Evolutionary conservation across 805 yeast species (phyloP).

Genomic region (Scheffersomyces spartinae): DNA sequence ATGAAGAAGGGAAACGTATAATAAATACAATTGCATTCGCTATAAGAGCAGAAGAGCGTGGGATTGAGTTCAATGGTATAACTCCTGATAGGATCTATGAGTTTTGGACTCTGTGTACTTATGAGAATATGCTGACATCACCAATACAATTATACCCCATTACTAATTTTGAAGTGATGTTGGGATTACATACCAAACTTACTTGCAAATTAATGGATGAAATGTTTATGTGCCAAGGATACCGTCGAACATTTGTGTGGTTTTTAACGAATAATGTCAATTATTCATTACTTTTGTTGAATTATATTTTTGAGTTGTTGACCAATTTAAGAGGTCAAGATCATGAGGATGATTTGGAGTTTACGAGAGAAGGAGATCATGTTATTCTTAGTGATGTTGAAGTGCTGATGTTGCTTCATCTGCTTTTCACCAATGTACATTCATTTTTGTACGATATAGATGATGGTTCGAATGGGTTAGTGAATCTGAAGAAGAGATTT

Average conservation of each 20-base stretch:
- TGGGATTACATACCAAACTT: constrained; percentile 19
- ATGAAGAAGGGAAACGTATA: constrained; percentile 16
- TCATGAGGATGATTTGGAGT: constrained; percentile 11
- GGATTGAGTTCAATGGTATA: constrained; percentile 4
- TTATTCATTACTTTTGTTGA: constrained; percentile 19
- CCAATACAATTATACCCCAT: constrained; percentile 17
- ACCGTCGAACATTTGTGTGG: constrained; percentile 26
- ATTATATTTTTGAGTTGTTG: constrained; percentile 24
- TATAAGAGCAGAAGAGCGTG: constrained; percentile 8
- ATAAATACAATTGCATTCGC: constrained; percentile 23
- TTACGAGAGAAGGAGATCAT: constrained; percentile 18
- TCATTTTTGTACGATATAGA: too few species aligned
- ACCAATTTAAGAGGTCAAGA: constrained; percentile 19
- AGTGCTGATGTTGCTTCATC: constrained; percentile 29
- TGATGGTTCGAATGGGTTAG: too few species aligned
- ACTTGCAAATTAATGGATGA: constrained; percentile 27
- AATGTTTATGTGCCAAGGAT: constrained; percentile 25
- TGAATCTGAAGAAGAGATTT: too few species aligned
- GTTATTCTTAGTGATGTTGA: constrained; percentile 23
- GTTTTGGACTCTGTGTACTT: constrained; percentile 15
- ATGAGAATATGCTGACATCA: constrained; percentile 11
- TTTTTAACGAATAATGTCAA: constrained; percentile 24
- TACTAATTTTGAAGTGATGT: constrained; percentile 24
- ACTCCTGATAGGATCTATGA: constrained; percentile 17
- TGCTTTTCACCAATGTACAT: constrained; percentile 21